Conservation (phyloP, 768 basidiomycete species). For the Galerina marginata region DNA sequence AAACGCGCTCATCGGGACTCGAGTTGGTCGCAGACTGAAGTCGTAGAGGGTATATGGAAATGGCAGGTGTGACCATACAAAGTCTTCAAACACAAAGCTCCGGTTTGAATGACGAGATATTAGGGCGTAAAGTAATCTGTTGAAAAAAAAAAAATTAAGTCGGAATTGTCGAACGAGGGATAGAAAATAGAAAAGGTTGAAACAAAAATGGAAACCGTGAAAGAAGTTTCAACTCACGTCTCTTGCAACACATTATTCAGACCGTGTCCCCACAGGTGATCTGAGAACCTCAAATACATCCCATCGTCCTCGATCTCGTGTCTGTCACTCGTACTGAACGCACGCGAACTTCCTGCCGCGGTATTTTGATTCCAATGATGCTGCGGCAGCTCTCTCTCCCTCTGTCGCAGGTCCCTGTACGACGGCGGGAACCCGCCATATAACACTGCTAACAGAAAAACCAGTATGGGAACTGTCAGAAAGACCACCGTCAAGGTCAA, state of each 20-base stretch:
- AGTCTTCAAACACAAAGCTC: slow-evolving; percentile 68
- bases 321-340: background rate
- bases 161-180: background rate
- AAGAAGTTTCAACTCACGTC: slow-evolving; percentile 37
- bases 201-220: slow-evolving; percentile 24
- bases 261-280: slow-evolving; percentile 64
- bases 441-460: slow-evolving; percentile 12
- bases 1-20: slow-evolving; percentile 64
- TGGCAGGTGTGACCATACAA: slow-evolving; percentile 61
- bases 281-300: slow-evolving; percentile 54
- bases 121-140: slow-evolving; percentile 6
- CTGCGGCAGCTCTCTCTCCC: slow-evolving; percentile 24
- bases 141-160: background rate
- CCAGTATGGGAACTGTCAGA: background rate
- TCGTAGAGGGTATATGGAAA: slow-evolving; percentile 61
- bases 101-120: slow-evolving; percentile 51
- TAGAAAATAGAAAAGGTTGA: background rate
- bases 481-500: background rate
- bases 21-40: slow-evolving; percentile 53
- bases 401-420: slow-evolving; percentile 19
- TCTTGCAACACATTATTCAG: slow-evolving; percentile 69
- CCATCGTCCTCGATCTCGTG: background rate
- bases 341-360: background rate
- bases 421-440: slow-evolving; percentile 29
- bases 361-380: slow-evolving; percentile 19